Evolutionary conservation across 2,329 filamentous ascomycete species (phyloP).

Genomic region (Davidsoniella eucalypti): DNA sequence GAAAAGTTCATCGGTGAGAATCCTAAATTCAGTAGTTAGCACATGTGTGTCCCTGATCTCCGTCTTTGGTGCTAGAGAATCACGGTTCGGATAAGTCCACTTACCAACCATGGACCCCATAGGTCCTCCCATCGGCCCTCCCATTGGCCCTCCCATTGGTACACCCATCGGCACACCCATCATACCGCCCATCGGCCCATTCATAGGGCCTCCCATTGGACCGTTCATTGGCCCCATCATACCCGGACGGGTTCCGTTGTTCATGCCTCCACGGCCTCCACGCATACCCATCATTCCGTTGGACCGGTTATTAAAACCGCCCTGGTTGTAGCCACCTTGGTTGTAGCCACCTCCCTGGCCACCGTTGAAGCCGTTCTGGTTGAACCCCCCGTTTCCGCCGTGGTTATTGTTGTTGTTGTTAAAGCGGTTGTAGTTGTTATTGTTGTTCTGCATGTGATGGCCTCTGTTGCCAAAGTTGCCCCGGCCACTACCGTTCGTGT

Average conservation of each 20-base stretch:
- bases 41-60: too few relatives aligned
- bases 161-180: too few relatives aligned
- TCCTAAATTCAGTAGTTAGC: too few relatives aligned
- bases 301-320: conserved; percentile 22
- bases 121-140: conserved; percentile 21
- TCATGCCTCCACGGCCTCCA: conserved; percentile 34
- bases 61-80: too few relatives aligned
- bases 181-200: conserved; percentile 13
- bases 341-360: conserved; percentile 14
- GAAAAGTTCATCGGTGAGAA: conserved; percentile 41
- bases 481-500: conserved; percentile 20
- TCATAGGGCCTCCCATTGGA: conserved; percentile 10
- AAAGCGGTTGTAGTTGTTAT: conserved; percentile 10
- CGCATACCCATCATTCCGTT: conserved; percentile 24
- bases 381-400: too few relatives aligned
- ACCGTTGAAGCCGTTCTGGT: too few relatives aligned
- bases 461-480: conserved; percentile 27
- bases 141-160: too few relatives aligned
- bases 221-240: too few relatives aligned
- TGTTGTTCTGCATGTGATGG: conserved; percentile 9
- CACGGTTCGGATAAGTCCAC: too few relatives aligned
- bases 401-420: conserved; percentile 12
- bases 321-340: conserved; percentile 18
- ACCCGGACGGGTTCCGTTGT: conserved; percentile 17
- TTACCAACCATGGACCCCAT: conserved; percentile 23